Evolutionary conservation across 1,284 basidiomycete genomes (phyloP).

Genomic region (Leccinum huronense): DNA sequence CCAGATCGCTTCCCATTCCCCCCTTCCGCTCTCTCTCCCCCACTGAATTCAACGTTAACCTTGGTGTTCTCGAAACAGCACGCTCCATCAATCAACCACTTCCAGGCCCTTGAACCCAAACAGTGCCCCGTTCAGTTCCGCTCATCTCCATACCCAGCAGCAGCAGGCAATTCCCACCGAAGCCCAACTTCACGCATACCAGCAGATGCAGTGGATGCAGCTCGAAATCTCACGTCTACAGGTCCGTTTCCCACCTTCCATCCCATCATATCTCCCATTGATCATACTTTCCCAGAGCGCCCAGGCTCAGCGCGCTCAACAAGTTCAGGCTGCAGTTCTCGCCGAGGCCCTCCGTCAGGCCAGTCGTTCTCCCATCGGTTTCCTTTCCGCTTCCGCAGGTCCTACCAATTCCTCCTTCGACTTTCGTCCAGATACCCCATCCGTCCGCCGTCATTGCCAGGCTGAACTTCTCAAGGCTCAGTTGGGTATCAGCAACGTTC

Average conservation of each 20-base stretch:
- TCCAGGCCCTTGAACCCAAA: constrained; percentile 53
- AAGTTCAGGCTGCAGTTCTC: constrained; percentile 49
- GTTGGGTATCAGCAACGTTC: constrained; percentile 41
- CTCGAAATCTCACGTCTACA: constrained; percentile 76
- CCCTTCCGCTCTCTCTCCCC: too few species aligned
- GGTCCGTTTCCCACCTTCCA: constrained; percentile 42
- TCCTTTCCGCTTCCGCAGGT: constrained; percentile 66
- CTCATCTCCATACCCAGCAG: constrained; percentile 31
- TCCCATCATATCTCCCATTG: neutral
- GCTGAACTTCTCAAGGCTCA: constrained; percentile 62
- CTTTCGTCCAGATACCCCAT: constrained; percentile 50
- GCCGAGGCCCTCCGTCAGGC: constrained; percentile 63
- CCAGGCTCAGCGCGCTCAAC: constrained; percentile 39
- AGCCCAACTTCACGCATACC: constrained; percentile 53
- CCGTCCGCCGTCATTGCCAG: constrained; percentile 64
- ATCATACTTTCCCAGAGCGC: constrained; percentile 27
- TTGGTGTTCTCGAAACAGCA: constrained; percentile 40
- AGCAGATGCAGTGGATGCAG: constrained; percentile 78
- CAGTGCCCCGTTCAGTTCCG: constrained; percentile 56
- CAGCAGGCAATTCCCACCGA: constrained; percentile 41
- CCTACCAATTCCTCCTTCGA: constrained; percentile 65
- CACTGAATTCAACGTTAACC: too few species aligned
- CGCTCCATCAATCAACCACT: constrained; percentile 59
- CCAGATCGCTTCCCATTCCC: too few species aligned
- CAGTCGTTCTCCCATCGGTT: constrained; percentile 49